Evolutionary conservation across 352 stramenopile species (phyloP).

Genomic region (Phytophthora palmivora): DNA sequence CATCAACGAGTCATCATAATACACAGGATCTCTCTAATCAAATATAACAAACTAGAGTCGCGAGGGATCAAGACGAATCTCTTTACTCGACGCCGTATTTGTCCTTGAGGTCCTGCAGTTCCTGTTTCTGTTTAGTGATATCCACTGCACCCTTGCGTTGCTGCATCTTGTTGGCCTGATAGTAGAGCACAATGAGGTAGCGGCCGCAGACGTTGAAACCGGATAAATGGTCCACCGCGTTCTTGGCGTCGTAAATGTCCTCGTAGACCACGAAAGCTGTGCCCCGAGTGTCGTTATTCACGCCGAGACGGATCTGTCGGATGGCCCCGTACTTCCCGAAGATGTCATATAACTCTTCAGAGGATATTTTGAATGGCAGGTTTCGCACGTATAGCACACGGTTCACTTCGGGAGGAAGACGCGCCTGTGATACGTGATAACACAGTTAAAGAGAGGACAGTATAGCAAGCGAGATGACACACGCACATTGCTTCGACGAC

Average conservation of each 20-base stretch:
- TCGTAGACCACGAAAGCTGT: slow-evolving; percentile 99
- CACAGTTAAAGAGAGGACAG: not conserved
- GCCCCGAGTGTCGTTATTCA: slow-evolving; percentile 96
- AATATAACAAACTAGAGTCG: too few species aligned
- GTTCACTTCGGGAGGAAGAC: slow-evolving; percentile 98
- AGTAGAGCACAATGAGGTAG: slow-evolving; percentile 99
- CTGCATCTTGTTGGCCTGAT: slow-evolving; percentile 93
- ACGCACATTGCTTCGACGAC: slow-evolving; percentile 70
- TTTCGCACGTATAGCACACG: slow-evolving; percentile 98
- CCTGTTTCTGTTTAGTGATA: slow-evolving; percentile 78
- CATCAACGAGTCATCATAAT: too few species aligned
- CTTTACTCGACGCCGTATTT: slow-evolving; percentile 86
- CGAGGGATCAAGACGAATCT: too few species aligned
- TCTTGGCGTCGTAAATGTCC: slow-evolving; percentile 99
- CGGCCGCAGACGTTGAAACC: slow-evolving; percentile 99
- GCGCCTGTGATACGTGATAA: slow-evolving; percentile 50
- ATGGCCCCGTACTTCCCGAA: slow-evolving; percentile 99
- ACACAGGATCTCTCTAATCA: too few species aligned
- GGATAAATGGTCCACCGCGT: slow-evolving; percentile 98
- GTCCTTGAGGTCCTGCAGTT: slow-evolving; percentile 85
- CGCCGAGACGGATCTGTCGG: slow-evolving; percentile 94
- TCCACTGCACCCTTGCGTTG: slow-evolving; percentile 49
- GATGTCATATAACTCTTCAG: slow-evolving; percentile 99
- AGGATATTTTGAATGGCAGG: slow-evolving; percentile 98
- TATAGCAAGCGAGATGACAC: not conserved